These are phyloP conservation scores for Galeopsis tetrahit DNA, from an alignment of 257 asterid genomes.

Conservation along the genomic window DNA sequence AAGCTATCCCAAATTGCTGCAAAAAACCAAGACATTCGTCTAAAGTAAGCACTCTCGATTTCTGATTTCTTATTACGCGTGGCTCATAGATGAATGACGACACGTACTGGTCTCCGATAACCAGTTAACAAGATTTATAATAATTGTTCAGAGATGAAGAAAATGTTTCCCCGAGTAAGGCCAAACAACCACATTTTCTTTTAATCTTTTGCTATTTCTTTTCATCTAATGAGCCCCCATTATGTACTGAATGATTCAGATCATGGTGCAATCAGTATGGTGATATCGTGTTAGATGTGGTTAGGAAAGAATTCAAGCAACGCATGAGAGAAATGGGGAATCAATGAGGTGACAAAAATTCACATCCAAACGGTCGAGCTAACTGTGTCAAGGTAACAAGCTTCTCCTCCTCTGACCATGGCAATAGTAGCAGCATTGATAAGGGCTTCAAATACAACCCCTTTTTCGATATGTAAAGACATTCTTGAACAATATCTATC, in stretches of 20 bases:
- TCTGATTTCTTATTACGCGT: too few relatives aligned
- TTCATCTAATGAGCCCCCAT: not conserved
- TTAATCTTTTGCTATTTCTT: not conserved
- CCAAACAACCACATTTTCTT: not conserved
- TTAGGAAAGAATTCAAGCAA: constrained; percentile 73
- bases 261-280: constrained; percentile 71
- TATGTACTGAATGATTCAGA: constrained; percentile 37
- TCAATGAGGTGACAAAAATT: constrained; percentile 46
- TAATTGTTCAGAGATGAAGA: constrained; percentile 54
- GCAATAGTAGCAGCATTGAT: constrained; percentile 48
- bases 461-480: constrained; percentile 46
- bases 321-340: constrained; percentile 67
- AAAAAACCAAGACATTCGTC: constrained; percentile 41
- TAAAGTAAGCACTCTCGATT: constrained; percentile 52
- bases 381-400: constrained; percentile 31
- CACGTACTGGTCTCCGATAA: too few relatives aligned
- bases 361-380: constrained; percentile 55
- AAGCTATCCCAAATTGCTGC: constrained; percentile 47
- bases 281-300: constrained; percentile 68
- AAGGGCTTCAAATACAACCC: constrained; percentile 68
- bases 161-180: constrained; percentile 68
- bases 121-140: not conserved
- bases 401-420: constrained; percentile 32
- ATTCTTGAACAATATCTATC: too few relatives aligned
- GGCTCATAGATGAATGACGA: too few relatives aligned